These are phyloP conservation scores for Tulasnella sp. DNA, from an alignment of 768 basidiomycete genomes.

Conservation along the genomic window DNA sequence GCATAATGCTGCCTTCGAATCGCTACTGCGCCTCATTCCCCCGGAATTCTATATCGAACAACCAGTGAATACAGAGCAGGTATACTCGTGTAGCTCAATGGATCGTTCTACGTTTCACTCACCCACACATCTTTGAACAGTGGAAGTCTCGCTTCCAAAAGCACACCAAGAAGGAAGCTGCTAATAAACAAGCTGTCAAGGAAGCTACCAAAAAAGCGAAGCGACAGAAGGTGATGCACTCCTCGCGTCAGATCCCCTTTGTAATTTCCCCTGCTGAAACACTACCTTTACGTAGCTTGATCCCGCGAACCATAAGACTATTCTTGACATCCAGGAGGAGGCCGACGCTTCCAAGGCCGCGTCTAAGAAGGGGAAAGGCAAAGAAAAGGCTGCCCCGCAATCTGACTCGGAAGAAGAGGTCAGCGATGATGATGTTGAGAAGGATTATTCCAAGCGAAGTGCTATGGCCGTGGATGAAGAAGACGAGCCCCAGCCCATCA, in stretches of 20 bases:
- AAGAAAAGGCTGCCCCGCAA: constrained; percentile 39
- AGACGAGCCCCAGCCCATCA: constrained; percentile 37
- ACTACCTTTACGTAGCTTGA: constrained; percentile 65
- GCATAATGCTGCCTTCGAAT: constrained; percentile 87
- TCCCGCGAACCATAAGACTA: constrained; percentile 82
- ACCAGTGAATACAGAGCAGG: constrained; percentile 70
- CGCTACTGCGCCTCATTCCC: constrained; percentile 82
- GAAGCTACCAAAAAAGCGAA: constrained; percentile 89
- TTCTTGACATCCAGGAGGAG: constrained; percentile 74
- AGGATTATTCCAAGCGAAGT: constrained; percentile 36
- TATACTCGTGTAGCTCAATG: constrained; percentile 41
- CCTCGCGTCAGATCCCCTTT: not conserved
- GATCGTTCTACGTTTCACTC: constrained; percentile 24
- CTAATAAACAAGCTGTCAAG: constrained; percentile 83
- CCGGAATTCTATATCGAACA: constrained; percentile 82
- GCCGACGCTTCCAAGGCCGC: constrained; percentile 42
- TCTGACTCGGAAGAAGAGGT: constrained; percentile 38
- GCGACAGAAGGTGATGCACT: constrained; percentile 68
- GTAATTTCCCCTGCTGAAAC: not conserved
- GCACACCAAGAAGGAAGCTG: constrained; percentile 83
- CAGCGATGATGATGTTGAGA: constrained; percentile 44
- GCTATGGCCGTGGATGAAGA: constrained; percentile 38
- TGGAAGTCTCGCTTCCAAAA: constrained; percentile 75
- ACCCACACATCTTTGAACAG: constrained; percentile 41
- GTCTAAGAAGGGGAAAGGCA: constrained; percentile 43